A percentile compares a stretch with the other conserved stretches of the same genome.
phyloP scores from a whole-genome alignment of 2,329 filamentous ascomycete genomes.

The Botrytis squamosa region DNA sequence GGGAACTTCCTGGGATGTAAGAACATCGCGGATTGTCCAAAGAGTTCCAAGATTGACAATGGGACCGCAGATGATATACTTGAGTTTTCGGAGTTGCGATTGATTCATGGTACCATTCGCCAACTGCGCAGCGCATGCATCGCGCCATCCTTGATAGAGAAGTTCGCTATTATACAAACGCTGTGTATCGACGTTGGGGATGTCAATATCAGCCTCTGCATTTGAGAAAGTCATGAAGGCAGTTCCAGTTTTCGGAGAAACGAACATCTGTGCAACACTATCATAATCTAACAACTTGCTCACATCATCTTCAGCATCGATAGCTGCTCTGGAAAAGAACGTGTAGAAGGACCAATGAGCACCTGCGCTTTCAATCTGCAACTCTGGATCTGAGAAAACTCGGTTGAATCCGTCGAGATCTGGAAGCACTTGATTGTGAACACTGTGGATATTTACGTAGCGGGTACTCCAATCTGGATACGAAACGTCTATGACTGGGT shows the following conservation, averaged over 20 bases:
- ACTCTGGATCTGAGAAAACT: background rate
- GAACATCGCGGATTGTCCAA: background rate
- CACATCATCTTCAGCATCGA: background rate
- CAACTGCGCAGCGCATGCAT: background rate
- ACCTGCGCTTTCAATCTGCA: background rate
- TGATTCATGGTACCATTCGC: too few species aligned
- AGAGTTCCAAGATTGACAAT: background rate
- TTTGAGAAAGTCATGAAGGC: background rate
- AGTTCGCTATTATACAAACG: slow-evolving; percentile 1
- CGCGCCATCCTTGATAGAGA: background rate
- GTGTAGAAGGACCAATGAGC: background rate
- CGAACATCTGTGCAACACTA: background rate
- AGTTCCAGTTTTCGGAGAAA: background rate
- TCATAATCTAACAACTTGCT: too few species aligned
- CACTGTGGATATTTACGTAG: background rate
- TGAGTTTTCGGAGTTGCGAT: background rate
- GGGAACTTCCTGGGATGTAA: background rate
- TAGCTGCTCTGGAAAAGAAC: background rate
- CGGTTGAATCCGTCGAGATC: background rate
- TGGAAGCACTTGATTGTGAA: background rate
- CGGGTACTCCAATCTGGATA: background rate
- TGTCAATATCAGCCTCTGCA: background rate
- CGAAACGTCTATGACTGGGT: background rate
- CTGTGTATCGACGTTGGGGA: background rate
- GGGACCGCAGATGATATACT: background rate